Evolutionary conservation across 176 grass and related monocot genomes (phyloP).

Genomic region (Oropetium thomaeum): DNA sequence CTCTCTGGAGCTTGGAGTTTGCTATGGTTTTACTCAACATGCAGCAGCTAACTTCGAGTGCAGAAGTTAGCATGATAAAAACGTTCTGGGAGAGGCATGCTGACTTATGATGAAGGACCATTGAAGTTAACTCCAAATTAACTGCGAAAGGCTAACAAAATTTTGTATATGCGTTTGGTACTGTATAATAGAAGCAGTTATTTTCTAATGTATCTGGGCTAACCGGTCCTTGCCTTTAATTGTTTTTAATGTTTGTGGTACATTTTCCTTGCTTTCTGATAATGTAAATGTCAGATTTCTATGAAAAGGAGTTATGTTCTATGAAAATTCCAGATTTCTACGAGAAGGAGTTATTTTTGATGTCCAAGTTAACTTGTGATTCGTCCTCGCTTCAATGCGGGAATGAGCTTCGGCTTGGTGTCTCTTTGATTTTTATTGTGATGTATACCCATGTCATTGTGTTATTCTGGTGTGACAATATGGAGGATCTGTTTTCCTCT

Average conservation of each 20-base stretch:
- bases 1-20: neutral
- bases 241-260: constrained; percentile 12
- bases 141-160: constrained; percentile 18
- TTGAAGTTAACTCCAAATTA: constrained; percentile 11
- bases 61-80: neutral
- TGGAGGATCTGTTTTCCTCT: neutral
- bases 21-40: neutral
- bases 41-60: neutral
- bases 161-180: constrained; percentile 45
- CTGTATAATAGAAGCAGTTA: constrained; percentile 35
- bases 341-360: no score
- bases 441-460: no score
- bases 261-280: neutral
- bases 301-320: constrained; percentile 23
- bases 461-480: neutral
- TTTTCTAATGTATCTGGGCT: constrained; percentile 7
- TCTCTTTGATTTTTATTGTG: no score
- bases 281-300: constrained; percentile 25
- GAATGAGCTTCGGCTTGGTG: neutral
- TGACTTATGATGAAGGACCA: constrained; percentile 11
- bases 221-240: neutral
- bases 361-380: neutral
- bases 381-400: neutral
- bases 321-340: neutral
- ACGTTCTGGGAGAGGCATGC: constrained; percentile 5